A percentile compares a stretch with the other conserved stretches of the same genome.
These are phyloP conservation scores for Hypoxylon fragiforme DNA, from an alignment of 495 filamentous ascomycete species.

Conservation along the genomic window DNA sequence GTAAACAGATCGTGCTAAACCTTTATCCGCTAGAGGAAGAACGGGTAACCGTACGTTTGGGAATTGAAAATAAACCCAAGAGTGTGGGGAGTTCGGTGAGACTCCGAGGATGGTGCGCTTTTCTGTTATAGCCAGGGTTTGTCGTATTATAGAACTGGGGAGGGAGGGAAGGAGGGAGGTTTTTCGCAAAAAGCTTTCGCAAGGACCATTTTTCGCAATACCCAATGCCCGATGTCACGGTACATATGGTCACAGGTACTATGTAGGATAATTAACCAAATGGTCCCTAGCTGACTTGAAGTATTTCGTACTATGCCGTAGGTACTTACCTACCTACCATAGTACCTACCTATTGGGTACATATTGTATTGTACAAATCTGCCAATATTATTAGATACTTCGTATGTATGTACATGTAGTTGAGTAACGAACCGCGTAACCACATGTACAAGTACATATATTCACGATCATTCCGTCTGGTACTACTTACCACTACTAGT, in stretches of 20 bases:
- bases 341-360: too few relatives aligned
- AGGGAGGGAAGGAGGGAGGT: too few relatives aligned
- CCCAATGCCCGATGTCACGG: conserved; percentile 28
- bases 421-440: too few relatives aligned
- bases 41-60: conserved; percentile 38
- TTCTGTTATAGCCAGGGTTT: conserved; percentile 28
- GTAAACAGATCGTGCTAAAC: conserved; percentile 37
- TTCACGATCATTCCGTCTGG: too few relatives aligned
- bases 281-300: conserved; percentile 1
- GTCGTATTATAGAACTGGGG: conserved; percentile 26
- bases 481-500: too few relatives aligned
- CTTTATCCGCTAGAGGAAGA: conserved; percentile 37
- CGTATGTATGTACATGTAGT: too few relatives aligned
- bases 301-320: not conserved
- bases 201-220: conserved; percentile 18
- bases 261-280: conserved; percentile 10
- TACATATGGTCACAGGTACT: conserved; percentile 8
- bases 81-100: conserved; percentile 36
- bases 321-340: not conserved
- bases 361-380: too few relatives aligned
- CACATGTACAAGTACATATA: too few relatives aligned
- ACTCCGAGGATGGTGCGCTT: conserved; percentile 26
- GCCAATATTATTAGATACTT: too few relatives aligned
- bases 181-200: too few relatives aligned
- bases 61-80: conserved; percentile 30